Conservation (phyloP, 2,329 filamentous ascomycete species). For the Alternaria sp. region DNA sequence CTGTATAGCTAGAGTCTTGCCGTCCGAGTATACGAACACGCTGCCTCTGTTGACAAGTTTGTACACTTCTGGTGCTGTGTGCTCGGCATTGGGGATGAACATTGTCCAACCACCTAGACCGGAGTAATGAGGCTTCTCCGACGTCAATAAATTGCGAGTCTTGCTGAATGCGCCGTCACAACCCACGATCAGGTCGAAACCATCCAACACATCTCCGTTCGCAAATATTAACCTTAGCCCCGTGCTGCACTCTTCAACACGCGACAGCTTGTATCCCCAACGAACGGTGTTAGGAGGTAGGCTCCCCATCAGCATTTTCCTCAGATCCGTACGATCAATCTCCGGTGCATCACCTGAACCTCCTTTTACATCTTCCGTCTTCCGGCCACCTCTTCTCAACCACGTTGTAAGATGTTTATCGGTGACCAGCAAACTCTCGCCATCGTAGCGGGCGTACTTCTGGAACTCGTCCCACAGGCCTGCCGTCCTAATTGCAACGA, state of each 20-base stretch:
- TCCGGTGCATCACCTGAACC: slow-evolving; percentile 31
- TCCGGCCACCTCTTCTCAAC: slow-evolving; percentile 24
- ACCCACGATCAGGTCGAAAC: slow-evolving; percentile 55
- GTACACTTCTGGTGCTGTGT: slow-evolving; percentile 38
- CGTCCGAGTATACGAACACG: slow-evolving; percentile 42
- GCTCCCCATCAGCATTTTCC: slow-evolving; percentile 33
- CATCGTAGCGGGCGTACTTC: slow-evolving; percentile 52
- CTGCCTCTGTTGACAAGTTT: slow-evolving; percentile 47
- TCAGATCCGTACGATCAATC: slow-evolving; percentile 35
- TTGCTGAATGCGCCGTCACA: slow-evolving; percentile 57
- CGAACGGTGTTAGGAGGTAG: slow-evolving; percentile 32
- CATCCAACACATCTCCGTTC: slow-evolving; percentile 33
- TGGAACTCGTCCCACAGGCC: slow-evolving; percentile 60
- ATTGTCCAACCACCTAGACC: slow-evolving; percentile 48
- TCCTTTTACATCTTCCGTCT: slow-evolving; percentile 13
- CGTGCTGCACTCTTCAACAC: slow-evolving; percentile 20
- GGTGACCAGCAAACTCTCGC: slow-evolving; percentile 53
- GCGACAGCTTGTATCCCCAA: slow-evolving; percentile 34
- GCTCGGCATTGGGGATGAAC: slow-evolving; percentile 37
- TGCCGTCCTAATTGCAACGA: slow-evolving; percentile 60
- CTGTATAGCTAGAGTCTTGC: slow-evolving; percentile 38
- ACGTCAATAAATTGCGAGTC: slow-evolving; percentile 43
- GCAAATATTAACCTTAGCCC: slow-evolving; percentile 38
- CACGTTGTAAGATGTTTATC: slow-evolving; percentile 48
- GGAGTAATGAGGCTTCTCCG: slow-evolving; percentile 46